phyloP scores from a whole-genome alignment of 805 yeast species.

The Saturnispora silvae region DNA sequence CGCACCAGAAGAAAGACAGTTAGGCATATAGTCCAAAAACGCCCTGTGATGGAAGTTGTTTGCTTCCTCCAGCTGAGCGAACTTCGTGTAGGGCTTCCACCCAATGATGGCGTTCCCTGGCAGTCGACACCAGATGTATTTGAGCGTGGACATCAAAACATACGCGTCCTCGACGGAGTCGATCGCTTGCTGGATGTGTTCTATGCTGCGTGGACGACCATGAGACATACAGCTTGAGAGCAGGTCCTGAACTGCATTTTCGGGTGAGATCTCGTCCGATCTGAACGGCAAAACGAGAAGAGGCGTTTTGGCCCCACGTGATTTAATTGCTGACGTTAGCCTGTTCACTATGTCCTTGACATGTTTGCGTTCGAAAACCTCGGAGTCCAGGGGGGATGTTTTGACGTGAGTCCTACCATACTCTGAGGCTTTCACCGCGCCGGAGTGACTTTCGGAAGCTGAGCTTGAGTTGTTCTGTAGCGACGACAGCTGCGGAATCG shows the following conservation, averaged over 20 bases:
- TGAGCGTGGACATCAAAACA: constrained; percentile 62
- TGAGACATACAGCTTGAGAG: constrained; percentile 40
- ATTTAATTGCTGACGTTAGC: constrained; percentile 64
- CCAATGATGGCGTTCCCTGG: constrained; percentile 75
- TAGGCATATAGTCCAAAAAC: constrained; percentile 74
- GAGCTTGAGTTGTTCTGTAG: no score
- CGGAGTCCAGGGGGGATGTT: constrained; percentile 19
- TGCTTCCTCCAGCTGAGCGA: constrained; percentile 52
- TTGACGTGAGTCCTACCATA: no score
- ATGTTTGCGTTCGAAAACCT: constrained; percentile 50
- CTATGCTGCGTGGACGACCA: constrained; percentile 36
- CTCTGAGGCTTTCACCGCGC: no score
- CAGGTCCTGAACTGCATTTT: constrained; percentile 44
- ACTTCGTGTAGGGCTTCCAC: constrained; percentile 73
- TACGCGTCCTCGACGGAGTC: constrained; percentile 45
- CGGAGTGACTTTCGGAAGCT: no score
- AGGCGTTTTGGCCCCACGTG: constrained; percentile 61
- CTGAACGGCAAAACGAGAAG: constrained; percentile 69
- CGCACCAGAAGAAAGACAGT: constrained; percentile 69
- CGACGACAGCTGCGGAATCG: no score
- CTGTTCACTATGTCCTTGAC: constrained; percentile 58
- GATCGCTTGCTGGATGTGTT: constrained; percentile 32
- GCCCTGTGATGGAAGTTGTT: constrained; percentile 62
- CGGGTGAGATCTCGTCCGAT: constrained; percentile 53
- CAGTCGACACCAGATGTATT: constrained; percentile 79